Evolutionary conservation across 495 filamentous ascomycete species (phyloP).

Genomic region (Sordaria brevicollis): DNA sequence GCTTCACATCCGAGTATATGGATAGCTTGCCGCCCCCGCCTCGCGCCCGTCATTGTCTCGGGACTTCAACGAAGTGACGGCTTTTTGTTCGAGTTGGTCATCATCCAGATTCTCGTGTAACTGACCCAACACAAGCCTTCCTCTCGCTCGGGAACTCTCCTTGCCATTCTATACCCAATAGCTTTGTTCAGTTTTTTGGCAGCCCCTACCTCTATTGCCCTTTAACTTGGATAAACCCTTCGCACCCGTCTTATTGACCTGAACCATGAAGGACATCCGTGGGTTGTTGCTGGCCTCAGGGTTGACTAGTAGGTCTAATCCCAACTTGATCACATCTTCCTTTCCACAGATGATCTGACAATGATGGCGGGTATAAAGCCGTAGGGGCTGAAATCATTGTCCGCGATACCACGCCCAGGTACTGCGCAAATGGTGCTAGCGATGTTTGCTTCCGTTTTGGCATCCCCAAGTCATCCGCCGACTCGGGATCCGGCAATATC

Average conservation of each 20-base stretch:
- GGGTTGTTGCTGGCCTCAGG: slow-evolving; percentile 4
- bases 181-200: neutral
- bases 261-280: slow-evolving; percentile 4
- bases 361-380: neutral
- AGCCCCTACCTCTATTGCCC: neutral
- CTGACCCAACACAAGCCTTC: neutral
- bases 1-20: neutral
- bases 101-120: neutral
- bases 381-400: slow-evolving; percentile 1
- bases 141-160: neutral
- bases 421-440: slow-evolving; percentile 15
- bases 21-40: neutral
- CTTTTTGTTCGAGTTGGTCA: neutral
- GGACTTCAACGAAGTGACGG: neutral
- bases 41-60: neutral
- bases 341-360: neutral
- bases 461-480: slow-evolving; percentile 31
- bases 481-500: slow-evolving; percentile 37
- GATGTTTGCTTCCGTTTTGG: slow-evolving; percentile 37
- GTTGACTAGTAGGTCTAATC: slow-evolving; percentile 9
- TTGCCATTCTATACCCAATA: neutral
- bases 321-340: neutral
- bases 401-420: slow-evolving; percentile 6
- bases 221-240: neutral
- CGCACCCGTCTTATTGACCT: neutral